Percentiles rank a stretch among this genome's conserved stretches.
Conservation (phyloP, 345 rosid genomes). For the Brassica nigra region DNA sequence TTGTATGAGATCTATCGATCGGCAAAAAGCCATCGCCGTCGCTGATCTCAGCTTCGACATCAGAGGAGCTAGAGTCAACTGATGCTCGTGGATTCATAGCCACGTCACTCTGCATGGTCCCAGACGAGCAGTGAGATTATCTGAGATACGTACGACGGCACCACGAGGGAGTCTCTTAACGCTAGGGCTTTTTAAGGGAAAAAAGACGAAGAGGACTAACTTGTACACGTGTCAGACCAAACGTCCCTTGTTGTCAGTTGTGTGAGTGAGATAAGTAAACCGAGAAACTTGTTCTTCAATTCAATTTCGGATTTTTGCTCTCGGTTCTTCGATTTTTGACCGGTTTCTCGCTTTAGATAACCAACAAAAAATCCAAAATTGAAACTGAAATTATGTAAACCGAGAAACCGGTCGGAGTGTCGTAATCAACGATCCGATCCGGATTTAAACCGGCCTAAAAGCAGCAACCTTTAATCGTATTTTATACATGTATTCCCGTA, state of each 20-base stretch:
- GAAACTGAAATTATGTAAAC: no score
- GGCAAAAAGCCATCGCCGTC: slow-evolving; percentile 36
- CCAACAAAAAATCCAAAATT: no score
- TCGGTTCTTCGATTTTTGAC: no score
- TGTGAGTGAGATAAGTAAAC: slow-evolving; percentile 1
- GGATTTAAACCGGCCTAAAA: background rate
- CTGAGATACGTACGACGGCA: slow-evolving; percentile 25
- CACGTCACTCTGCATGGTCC: slow-evolving; percentile 16
- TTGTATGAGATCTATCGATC: slow-evolving; percentile 31
- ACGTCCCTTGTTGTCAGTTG: slow-evolving; percentile 12
- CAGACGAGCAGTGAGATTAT: background rate
- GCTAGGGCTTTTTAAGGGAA: slow-evolving; percentile 17
- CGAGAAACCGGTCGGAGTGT: no score
- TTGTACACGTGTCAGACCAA: slow-evolving; percentile 26
- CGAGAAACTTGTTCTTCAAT: background rate
- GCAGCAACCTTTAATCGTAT: background rate
- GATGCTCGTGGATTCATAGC: slow-evolving; percentile 42
- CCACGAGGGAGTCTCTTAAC: background rate
- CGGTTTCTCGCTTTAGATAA: no score
- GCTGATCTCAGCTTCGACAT: slow-evolving; percentile 45
- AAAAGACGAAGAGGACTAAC: slow-evolving; percentile 17
- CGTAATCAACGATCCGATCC: background rate
- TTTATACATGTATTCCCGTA: background rate
- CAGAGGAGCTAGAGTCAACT: slow-evolving; percentile 58
- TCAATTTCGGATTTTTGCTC: no score